A percentile compares a stretch with the other conserved stretches of the same genome.
Conservation (phyloP, 768 basidiomycete species). For the Filobasidium floriforme region DNA sequence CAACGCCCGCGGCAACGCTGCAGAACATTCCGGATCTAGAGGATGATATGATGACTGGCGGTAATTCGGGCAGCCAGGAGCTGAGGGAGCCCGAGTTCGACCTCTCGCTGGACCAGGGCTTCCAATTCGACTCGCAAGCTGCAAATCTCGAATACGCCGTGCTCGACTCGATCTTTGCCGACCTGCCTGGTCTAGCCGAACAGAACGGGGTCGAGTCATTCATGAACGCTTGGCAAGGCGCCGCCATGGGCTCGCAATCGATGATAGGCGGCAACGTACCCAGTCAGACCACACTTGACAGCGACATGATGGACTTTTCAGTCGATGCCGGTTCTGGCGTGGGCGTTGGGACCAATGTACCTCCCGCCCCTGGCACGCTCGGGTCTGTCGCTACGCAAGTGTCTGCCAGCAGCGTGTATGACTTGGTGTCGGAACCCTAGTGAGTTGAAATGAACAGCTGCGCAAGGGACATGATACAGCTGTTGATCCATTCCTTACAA, state of each 20-base stretch:
- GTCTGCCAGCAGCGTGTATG: slow-evolving; percentile 50
- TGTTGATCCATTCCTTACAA: background rate
- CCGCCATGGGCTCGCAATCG: background rate
- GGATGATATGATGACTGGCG: slow-evolving; percentile 4
- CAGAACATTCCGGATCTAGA: background rate
- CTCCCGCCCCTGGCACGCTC: background rate
- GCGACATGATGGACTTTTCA: slow-evolving; percentile 1
- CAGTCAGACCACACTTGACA: background rate
- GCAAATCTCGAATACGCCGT: slow-evolving; percentile 94
- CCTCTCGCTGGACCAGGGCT: slow-evolving; percentile 9
- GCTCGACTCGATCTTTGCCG: slow-evolving; percentile 77
- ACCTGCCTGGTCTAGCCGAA: slow-evolving; percentile 5
- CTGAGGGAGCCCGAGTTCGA: background rate
- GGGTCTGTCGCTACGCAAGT: background rate
- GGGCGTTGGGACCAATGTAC: background rate
- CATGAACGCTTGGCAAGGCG: slow-evolving; percentile 1
- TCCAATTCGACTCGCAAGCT: slow-evolving; percentile 72
- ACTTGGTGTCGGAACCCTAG: slow-evolving; percentile 65
- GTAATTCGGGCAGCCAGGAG: background rate
- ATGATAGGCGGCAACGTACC: background rate
- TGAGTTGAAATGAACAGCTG: slow-evolving; percentile 22
- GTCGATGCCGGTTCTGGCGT: background rate
- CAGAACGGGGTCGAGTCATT: slow-evolving; percentile 2
- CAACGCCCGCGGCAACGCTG: too few relatives aligned
- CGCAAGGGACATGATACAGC: background rate